Evolutionary conservation across 2,329 filamentous ascomycete genomes (phyloP), one percentile per base, ranked within the genome.

Genomic region (Pleurostoma richardsiae): DNA sequence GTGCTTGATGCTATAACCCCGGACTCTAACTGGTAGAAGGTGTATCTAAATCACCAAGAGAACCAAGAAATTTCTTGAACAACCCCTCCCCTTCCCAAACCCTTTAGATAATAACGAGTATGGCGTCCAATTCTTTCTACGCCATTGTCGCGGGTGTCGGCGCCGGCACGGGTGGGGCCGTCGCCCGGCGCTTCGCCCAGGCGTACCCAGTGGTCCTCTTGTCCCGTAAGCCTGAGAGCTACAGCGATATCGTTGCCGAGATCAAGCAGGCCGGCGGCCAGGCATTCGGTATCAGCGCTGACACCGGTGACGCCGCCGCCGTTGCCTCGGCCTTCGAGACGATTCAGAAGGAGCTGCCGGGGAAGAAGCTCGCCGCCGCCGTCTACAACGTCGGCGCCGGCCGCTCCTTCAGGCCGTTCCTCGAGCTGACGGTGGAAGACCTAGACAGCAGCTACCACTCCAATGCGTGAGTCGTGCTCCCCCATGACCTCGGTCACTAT

Each of bases 161-260:
- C n/a, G 70, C 83, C 8, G 86, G 87, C 49, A 90, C 80, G 41
- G 56, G 60, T 44, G 60, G 59, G 29, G 56, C 59, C 42, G 58
- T 53, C 5, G 82, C 82, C 26, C 67, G 77, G 45, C 75, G 74
- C 48, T 86, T 86, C 60, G 74, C 80, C 38, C 67, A 81, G 51
- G 59, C 76, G 6, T 94, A 92, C 59, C 80, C 86, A 0, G 84
- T 92, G 2, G 84, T 88, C 2, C 72, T 92, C 2, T 77, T 92
- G n/a, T 82, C 88, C 10, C 83, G 88, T 43, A 81, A 72, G 11
- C 74, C 82, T 0, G 74, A 80, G 39, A 87, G 76, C 63, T 89
- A 83, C 66, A 72, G 80, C 47, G 67, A 73, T n/a, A 73, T 89
- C 3, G 83, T 87, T 5, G 61, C 76, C 3, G 85, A 89, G 55